phyloP scores from a whole-genome alignment of 257 asterid genomes.

The Catharanthus roseus region DNA sequence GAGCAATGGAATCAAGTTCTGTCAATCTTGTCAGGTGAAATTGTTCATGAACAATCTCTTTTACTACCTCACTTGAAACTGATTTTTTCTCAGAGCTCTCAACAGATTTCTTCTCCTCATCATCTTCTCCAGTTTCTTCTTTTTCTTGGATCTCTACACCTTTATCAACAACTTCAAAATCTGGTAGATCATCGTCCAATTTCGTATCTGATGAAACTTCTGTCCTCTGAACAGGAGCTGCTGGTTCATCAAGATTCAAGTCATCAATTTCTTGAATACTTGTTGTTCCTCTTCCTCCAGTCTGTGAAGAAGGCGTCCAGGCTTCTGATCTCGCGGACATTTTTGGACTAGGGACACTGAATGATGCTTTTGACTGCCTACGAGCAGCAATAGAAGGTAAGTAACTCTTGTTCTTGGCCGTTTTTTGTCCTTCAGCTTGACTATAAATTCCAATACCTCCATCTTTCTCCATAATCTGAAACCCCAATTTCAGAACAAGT shows the following conservation, averaged over 20 bases:
- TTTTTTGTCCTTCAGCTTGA: slow-evolving; percentile 49
- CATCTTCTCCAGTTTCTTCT: slow-evolving; percentile 25
- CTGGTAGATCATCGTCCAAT: slow-evolving; percentile 61
- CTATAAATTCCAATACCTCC: slow-evolving; percentile 78
- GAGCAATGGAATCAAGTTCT: slow-evolving; percentile 79
- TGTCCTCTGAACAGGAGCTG: slow-evolving; percentile 22
- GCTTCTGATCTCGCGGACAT: slow-evolving; percentile 44
- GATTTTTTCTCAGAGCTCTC: slow-evolving; percentile 54
- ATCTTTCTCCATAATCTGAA: slow-evolving; percentile 97
- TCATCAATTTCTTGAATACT: slow-evolving; percentile 64
- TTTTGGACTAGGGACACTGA: slow-evolving; percentile 78
- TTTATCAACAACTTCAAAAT: slow-evolving; percentile 79
- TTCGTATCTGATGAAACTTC: slow-evolving; percentile 33
- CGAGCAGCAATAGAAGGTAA: slow-evolving; percentile 60
- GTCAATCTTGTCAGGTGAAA: slow-evolving; percentile 45
- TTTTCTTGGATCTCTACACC: slow-evolving; percentile 65
- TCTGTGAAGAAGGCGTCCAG: slow-evolving; percentile 67
- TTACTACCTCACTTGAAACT: slow-evolving; percentile 67
- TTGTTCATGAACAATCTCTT: slow-evolving; percentile 74
- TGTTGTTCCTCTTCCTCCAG: slow-evolving; percentile 24
- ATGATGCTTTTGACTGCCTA: slow-evolving; percentile 65
- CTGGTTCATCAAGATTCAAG: slow-evolving; percentile 71
- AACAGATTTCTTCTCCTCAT: slow-evolving; percentile 32
- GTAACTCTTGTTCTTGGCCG: slow-evolving; percentile 22
- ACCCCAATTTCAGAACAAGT: slow-evolving; percentile 72